Percentiles rank a stretch among this genome's conserved stretches.
Evolutionary conservation across 1,284 basidiomycete genomes (phyloP).

Genomic region (Leccinum brunneo-olivaceum): DNA sequence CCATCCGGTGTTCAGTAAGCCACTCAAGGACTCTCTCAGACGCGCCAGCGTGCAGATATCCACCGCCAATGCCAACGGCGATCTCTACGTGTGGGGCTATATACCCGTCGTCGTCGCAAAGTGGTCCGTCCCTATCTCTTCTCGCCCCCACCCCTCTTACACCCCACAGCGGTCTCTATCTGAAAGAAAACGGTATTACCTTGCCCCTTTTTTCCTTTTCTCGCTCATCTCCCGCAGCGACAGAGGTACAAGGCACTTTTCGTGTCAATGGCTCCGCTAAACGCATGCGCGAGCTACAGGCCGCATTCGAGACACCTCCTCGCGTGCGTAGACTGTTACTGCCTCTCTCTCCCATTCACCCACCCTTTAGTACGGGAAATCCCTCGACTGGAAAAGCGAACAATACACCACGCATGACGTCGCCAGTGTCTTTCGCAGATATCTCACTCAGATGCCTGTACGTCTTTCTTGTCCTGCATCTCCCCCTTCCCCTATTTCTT

Average conservation of each 20-base stretch:
- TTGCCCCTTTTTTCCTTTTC: neutral
- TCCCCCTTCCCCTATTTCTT: slow-evolving; percentile 11
- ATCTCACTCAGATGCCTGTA: slow-evolving; percentile 94
- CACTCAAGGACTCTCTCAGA: slow-evolving; percentile 76
- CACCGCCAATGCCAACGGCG: slow-evolving; percentile 78
- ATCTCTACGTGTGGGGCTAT: slow-evolving; percentile 86
- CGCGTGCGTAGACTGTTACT: slow-evolving; percentile 47
- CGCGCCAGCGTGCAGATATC: slow-evolving; percentile 93
- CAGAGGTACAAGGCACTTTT: slow-evolving; percentile 93
- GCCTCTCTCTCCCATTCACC: slow-evolving; percentile 1
- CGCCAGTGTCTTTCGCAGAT: slow-evolving; percentile 91
- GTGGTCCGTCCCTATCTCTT: slow-evolving; percentile 54
- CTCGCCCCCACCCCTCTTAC: slow-evolving; percentile 7
- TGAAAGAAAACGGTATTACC: slow-evolving; percentile 79
- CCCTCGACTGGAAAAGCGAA: slow-evolving; percentile 83
- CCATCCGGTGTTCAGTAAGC: slow-evolving; percentile 77
- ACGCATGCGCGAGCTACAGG: slow-evolving; percentile 93
- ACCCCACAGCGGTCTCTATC: slow-evolving; percentile 66
- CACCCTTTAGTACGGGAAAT: slow-evolving; percentile 76
- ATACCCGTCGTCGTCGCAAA: slow-evolving; percentile 97
- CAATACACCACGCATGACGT: slow-evolving; percentile 92
- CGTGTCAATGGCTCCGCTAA: slow-evolving; percentile 90
- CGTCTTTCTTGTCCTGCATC: slow-evolving; percentile 30
- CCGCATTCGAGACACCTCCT: slow-evolving; percentile 83
- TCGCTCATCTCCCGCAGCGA: slow-evolving; percentile 47